A percentile compares a stretch with the other conserved stretches of the same genome.
Conservation (phyloP, 2,329 filamentous ascomycete species). For the Cucurbitaria berberidis region DNA sequence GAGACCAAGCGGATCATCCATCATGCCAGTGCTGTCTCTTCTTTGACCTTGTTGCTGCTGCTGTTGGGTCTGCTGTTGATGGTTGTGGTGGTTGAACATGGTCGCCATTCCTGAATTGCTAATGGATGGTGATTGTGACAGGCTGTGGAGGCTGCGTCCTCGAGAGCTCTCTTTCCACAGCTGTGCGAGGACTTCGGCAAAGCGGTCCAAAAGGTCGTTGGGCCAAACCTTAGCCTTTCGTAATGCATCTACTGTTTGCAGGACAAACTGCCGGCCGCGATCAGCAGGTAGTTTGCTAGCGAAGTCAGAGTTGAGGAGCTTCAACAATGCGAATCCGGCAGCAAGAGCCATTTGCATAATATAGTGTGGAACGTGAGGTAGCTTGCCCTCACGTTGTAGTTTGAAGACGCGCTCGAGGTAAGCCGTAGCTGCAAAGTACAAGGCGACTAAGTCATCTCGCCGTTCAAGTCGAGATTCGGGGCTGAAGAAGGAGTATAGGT, state of each 20-base stretch:
- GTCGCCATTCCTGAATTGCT: slow-evolving; percentile 39
- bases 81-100: slow-evolving; percentile 40
- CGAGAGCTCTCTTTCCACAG: slow-evolving; percentile 71
- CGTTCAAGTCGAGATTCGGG: slow-evolving; percentile 67
- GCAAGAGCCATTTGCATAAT: slow-evolving; percentile 87
- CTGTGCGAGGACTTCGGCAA: slow-evolving; percentile 85
- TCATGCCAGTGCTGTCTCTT: slow-evolving; percentile 35
- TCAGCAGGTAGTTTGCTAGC: slow-evolving; percentile 68
- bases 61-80: slow-evolving; percentile 29
- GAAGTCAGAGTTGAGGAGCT: slow-evolving; percentile 78
- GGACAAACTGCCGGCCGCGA: slow-evolving; percentile 70
- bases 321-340: slow-evolving; percentile 76
- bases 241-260: slow-evolving; percentile 72
- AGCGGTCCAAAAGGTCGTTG: slow-evolving; percentile 79
- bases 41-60: slow-evolving; percentile 29
- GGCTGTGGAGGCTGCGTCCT: slow-evolving; percentile 45
- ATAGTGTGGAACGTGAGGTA: slow-evolving; percentile 75
- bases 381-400: slow-evolving; percentile 61
- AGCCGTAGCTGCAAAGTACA: slow-evolving; percentile 73
- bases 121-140: slow-evolving; percentile 46
- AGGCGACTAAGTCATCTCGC: slow-evolving; percentile 71
- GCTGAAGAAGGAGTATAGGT: slow-evolving; percentile 81
- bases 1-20: slow-evolving; percentile 76
- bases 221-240: slow-evolving; percentile 75
- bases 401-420: slow-evolving; percentile 68